phyloP scores from a whole-genome alignment of 805 yeast genomes.

The Candida wancherniae region DNA sequence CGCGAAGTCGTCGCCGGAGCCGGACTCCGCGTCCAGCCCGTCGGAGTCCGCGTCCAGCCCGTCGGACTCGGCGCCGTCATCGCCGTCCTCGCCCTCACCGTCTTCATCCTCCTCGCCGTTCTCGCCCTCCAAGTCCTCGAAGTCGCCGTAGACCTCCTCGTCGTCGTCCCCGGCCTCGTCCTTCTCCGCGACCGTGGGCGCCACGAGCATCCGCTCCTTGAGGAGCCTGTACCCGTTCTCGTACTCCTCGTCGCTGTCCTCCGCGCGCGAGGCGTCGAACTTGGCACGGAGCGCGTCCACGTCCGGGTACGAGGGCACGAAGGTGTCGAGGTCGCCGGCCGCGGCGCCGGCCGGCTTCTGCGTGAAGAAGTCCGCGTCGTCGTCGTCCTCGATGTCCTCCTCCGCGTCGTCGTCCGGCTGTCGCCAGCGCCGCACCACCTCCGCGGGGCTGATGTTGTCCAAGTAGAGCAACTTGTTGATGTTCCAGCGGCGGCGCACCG shows the following conservation, averaged over 20 bases:
- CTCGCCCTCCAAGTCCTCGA: constrained; percentile 33
- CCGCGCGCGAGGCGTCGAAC: constrained; percentile 35
- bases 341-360: constrained; percentile 35
- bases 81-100: constrained; percentile 24
- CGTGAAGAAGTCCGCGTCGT: constrained; percentile 45
- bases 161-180: constrained; percentile 36
- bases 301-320: constrained; percentile 32
- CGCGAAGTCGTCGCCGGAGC: constrained; percentile 43
- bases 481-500: constrained; percentile 61
- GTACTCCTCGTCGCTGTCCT: constrained; percentile 33
- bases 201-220: constrained; percentile 47
- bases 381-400: constrained; percentile 35
- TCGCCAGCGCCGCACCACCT: constrained; percentile 69
- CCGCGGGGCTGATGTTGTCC: constrained; percentile 70
- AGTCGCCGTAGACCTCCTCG: constrained; percentile 35
- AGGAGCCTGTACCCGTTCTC: constrained; percentile 39
- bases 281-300: constrained; percentile 42
- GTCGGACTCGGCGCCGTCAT: constrained; percentile 24
- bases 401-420: constrained; percentile 42
- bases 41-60: constrained; percentile 24
- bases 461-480: constrained; percentile 75
- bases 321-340: constrained; percentile 34
- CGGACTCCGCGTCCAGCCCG: constrained; percentile 12
- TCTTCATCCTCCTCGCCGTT: constrained; percentile 22
- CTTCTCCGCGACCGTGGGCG: constrained; percentile 43